Percentiles rank a stretch among this genome's conserved stretches.
Evolutionary conservation across 78 protist genomes (phyloP).

Genomic region (Cavenderia fasciculata): DNA sequence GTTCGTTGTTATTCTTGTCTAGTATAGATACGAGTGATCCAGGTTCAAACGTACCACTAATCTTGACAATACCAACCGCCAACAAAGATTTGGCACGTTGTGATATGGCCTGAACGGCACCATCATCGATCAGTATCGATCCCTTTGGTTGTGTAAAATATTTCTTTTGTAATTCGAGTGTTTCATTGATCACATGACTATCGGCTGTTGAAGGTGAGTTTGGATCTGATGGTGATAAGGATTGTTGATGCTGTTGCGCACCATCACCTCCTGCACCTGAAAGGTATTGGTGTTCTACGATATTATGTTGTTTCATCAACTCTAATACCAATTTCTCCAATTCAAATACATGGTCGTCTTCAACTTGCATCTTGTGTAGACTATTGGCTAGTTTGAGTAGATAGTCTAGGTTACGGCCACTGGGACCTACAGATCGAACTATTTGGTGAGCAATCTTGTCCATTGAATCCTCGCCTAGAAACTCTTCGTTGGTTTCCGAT

Average conservation of each 20-base stretch:
- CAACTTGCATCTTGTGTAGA: constrained; percentile 38
- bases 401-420: constrained; percentile 78
- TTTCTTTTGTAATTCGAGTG: constrained; percentile 26
- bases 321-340: constrained; percentile 22
- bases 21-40: constrained; percentile 26
- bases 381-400: constrained; percentile 48
- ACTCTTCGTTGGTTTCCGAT: constrained; percentile 30
- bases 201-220: not conserved
- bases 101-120: constrained; percentile 61
- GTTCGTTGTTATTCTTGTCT: constrained; percentile 19
- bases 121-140: constrained; percentile 35
- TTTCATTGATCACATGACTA: constrained; percentile 3
- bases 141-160: constrained; percentile 46
- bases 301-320: constrained; percentile 19
- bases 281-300: not conserved
- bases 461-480: constrained; percentile 32
- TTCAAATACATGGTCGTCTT: constrained; percentile 63
- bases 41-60: constrained; percentile 12
- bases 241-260: not conserved
- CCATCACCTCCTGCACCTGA: too few relatives aligned
- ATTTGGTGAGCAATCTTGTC: constrained; percentile 58
- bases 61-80: constrained; percentile 37
- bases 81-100: constrained; percentile 62
- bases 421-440: constrained; percentile 61
- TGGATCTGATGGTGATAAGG: not conserved